phyloP scores from a whole-genome alignment of 2,329 filamentous ascomycete species.

The Periconia macrospinosa region DNA sequence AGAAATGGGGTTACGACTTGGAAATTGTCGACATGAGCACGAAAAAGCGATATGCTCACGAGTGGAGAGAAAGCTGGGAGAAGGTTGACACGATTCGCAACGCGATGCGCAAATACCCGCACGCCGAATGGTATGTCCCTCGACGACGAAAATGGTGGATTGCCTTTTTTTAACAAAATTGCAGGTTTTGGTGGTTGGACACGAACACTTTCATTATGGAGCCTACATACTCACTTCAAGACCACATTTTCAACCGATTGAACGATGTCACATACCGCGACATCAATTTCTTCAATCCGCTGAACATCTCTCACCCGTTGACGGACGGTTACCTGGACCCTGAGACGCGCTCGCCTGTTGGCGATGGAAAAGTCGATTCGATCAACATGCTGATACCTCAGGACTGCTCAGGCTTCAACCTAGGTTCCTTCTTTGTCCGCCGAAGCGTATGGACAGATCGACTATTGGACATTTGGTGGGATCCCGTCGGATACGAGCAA shows the following conservation, averaged over 20 bases:
- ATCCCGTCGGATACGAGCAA: slow-evolving; percentile 95
- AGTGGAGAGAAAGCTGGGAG: slow-evolving; percentile 99
- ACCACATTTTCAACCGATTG: slow-evolving; percentile 85
- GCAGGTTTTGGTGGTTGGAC: slow-evolving; percentile 99
- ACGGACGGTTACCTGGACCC: slow-evolving; percentile 75
- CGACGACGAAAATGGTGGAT: not conserved
- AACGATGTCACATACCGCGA: slow-evolving; percentile 80
- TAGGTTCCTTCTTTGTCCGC: slow-evolving; percentile 91
- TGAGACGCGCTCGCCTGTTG: slow-evolving; percentile 69
- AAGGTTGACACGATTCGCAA: slow-evolving; percentile 94
- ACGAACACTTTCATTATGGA: slow-evolving; percentile 99
- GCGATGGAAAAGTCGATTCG: slow-evolving; percentile 75
- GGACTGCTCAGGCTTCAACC: slow-evolving; percentile 93
- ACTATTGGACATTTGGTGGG: slow-evolving; percentile 96
- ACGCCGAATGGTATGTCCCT: slow-evolving; percentile 83
- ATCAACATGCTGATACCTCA: slow-evolving; percentile 89
- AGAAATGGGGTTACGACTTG: slow-evolving; percentile 89
- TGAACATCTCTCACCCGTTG: slow-evolving; percentile 87
- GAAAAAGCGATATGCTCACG: slow-evolving; percentile 97
- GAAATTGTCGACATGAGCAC: slow-evolving; percentile 99
- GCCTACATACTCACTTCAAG: slow-evolving; percentile 83
- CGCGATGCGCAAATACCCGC: slow-evolving; percentile 87
- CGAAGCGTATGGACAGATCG: slow-evolving; percentile 88
- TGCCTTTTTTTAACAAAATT: slow-evolving; percentile 26
- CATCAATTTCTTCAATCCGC: slow-evolving; percentile 93